Conservation (phyloP, 2,329 filamentous ascomycete species). For the Fusarium gaditjirri region DNA sequence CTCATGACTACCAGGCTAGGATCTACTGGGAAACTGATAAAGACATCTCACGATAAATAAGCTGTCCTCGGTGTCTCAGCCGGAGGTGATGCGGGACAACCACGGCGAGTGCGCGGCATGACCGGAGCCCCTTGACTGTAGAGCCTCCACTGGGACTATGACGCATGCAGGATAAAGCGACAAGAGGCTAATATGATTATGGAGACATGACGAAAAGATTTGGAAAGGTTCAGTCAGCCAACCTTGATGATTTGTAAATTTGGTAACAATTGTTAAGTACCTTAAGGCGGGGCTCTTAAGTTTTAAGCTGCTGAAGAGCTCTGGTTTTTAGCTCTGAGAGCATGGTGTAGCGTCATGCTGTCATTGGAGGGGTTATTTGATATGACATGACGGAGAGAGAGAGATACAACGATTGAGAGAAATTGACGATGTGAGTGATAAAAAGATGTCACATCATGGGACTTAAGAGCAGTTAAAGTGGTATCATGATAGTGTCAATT, state of each 20-base stretch:
- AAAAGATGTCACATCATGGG: not conserved
- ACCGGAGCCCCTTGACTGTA: not conserved
- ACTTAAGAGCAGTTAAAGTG: not conserved
- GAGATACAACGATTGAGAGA: no score
- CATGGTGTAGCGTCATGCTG: slow-evolving; percentile 29
- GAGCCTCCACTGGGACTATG: slow-evolving; percentile 13
- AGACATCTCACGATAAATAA: not conserved
- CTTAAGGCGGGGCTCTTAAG: not conserved
- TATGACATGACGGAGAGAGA: no score
- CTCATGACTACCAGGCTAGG: not conserved
- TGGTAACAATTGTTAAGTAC: not conserved
- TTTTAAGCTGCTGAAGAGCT: slow-evolving; percentile 15
- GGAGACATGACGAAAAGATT: slow-evolving; percentile 37
- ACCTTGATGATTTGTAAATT: slow-evolving; percentile 35
- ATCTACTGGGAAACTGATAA: not conserved
- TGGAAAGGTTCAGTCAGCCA: slow-evolving; percentile 25
- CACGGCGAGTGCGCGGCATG: slow-evolving; percentile 23
- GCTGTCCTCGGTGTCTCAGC: slow-evolving; percentile 6
- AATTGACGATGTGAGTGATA: not conserved
- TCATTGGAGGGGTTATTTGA: slow-evolving; percentile 37
- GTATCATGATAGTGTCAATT: slow-evolving; percentile 27
- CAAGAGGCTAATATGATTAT: slow-evolving; percentile 23
- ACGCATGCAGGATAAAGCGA: slow-evolving; percentile 1
- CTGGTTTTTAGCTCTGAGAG: slow-evolving; percentile 10
- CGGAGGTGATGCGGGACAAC: slow-evolving; percentile 20